Conservation (phyloP, 495 filamentous ascomycete species). For the Hypomontagnella submonticulosa region DNA sequence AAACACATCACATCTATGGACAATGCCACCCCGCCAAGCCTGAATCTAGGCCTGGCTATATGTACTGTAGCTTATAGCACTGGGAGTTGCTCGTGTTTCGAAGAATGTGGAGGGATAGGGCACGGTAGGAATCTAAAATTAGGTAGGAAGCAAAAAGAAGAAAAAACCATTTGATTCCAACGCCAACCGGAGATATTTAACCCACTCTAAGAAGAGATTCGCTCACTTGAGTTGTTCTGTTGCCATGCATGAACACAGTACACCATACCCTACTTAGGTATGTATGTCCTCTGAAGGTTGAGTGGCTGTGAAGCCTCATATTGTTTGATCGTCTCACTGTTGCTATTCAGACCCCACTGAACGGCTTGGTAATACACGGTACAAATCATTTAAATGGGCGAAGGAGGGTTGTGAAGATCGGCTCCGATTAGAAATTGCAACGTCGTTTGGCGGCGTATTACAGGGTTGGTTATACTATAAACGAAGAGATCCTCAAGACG, state of each 20-base stretch:
- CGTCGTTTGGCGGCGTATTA: conserved; percentile 7
- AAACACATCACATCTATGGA: conserved; percentile 5
- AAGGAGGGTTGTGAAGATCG: background rate
- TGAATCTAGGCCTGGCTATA: too few relatives aligned
- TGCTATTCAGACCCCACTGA: conserved; percentile 8
- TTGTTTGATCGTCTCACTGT: conserved; percentile 34
- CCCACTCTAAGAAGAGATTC: background rate
- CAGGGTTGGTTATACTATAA: background rate
- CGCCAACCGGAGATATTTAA: background rate
- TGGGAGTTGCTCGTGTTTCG: too few relatives aligned
- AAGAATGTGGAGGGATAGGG: background rate
- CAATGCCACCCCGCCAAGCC: conserved; percentile 32
- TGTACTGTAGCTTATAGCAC: too few relatives aligned
- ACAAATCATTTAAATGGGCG: background rate
- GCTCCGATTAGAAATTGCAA: conserved; percentile 10
- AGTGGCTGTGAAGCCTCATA: conserved; percentile 34
- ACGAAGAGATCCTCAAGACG: background rate
- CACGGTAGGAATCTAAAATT: too few relatives aligned
- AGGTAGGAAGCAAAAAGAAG: background rate
- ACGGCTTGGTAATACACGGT: conserved; percentile 4
- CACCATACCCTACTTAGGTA: background rate
- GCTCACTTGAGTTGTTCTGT: conserved; percentile 7
- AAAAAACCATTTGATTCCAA: background rate
- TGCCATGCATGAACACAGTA: conserved; percentile 5
- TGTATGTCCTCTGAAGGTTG: conserved; percentile 8